These are phyloP conservation scores for Pinguiococcus pyrenoidosus DNA, from an alignment of 108 stramenopile species.

Conservation along the genomic window DNA sequence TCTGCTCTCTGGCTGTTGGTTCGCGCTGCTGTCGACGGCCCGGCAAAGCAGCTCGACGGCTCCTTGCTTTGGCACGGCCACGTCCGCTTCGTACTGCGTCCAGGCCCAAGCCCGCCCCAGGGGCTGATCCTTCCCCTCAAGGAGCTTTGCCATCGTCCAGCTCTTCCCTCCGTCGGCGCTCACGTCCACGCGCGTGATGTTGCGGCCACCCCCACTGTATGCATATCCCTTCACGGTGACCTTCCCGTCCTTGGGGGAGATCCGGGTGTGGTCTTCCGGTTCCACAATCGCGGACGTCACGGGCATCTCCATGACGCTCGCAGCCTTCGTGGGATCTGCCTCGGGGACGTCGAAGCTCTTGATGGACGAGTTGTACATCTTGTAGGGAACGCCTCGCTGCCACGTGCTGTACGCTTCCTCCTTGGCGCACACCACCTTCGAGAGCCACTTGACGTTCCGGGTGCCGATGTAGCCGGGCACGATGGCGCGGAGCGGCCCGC, in stretches of 20 bases:
- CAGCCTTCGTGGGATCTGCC: neutral
- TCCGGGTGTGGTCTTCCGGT: slow-evolving; percentile 21
- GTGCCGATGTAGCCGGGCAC: slow-evolving; percentile 76
- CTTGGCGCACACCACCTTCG: slow-evolving; percentile 30
- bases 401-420: slow-evolving; percentile 35
- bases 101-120: slow-evolving; percentile 15
- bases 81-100: slow-evolving; percentile 33
- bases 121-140: slow-evolving; percentile 24
- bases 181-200: slow-evolving; percentile 64
- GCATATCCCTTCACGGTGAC: slow-evolving; percentile 58
- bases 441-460: slow-evolving; percentile 58
- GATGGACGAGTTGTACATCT: no score
- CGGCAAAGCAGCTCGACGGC: slow-evolving; percentile 44
- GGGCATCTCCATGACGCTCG: no score
- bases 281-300: slow-evolving; percentile 44
- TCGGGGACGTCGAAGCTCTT: neutral
- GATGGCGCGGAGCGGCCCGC: slow-evolving; percentile 79
- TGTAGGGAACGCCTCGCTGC: slow-evolving; percentile 45
- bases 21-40: slow-evolving; percentile 54
- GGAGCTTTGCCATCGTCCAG: slow-evolving; percentile 44
- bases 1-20: slow-evolving; percentile 53
- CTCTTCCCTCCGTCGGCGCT: slow-evolving; percentile 61
- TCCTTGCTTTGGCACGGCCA: slow-evolving; percentile 18
- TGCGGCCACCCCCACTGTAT: slow-evolving; percentile 54
- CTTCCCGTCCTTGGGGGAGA: slow-evolving; percentile 14